Conservation (phyloP, 78 protist genomes). For the Pelomyxa schiedti region DNA sequence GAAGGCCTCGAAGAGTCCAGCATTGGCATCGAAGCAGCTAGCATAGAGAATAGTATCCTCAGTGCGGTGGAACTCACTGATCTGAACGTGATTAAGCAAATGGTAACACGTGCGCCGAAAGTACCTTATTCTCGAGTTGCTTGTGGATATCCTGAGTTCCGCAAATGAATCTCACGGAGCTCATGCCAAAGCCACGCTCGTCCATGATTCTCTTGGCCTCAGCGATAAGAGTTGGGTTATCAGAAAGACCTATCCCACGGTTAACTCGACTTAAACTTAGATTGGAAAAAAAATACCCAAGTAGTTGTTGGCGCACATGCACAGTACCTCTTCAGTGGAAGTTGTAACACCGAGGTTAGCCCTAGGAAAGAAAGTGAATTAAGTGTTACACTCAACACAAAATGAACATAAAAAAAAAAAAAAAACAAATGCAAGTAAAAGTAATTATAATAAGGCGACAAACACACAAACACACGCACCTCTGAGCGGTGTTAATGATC, state of each 20-base stretch:
- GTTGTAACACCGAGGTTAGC: not conserved
- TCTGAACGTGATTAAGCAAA: too few species aligned
- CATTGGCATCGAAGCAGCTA: constrained; percentile 67
- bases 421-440: not conserved
- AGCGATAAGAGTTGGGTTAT: constrained; percentile 13
- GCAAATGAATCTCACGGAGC: constrained; percentile 68
- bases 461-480: too few species aligned
- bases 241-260: too few species aligned
- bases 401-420: too few species aligned
- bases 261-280: too few species aligned
- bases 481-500: constrained; percentile 48
- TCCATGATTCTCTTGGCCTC: constrained; percentile 29
- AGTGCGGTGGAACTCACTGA: constrained; percentile 41
- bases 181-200: constrained; percentile 40
- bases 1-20: constrained; percentile 63
- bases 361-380: too few species aligned
- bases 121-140: constrained; percentile 24
- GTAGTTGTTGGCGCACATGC: constrained; percentile 69
- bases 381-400: not conserved
- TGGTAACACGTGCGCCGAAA: too few species aligned
- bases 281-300: too few species aligned
- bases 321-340: constrained; percentile 10
- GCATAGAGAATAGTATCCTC: constrained; percentile 56
- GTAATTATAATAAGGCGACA: not conserved
- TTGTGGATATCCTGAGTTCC: constrained; percentile 61